Base-by-base conservation (phyloP, 2,329 filamentous ascomycete genomes). In the Pyricularia sp. region DNA sequence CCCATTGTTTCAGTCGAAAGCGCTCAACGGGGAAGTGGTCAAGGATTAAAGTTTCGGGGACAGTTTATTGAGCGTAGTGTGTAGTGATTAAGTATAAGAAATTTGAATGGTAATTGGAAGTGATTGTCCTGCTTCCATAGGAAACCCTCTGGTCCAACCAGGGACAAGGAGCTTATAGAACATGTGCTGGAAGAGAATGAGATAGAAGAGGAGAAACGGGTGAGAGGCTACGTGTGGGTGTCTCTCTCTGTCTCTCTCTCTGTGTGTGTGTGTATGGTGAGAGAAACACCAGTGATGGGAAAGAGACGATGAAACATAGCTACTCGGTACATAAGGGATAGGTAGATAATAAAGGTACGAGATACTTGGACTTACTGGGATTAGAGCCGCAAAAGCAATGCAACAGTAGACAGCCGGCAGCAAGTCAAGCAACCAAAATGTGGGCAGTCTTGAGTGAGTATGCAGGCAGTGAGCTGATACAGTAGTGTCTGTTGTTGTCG, bases 1-100 rank as follows among this genome's bases (percentile, higher is more conserved):
- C 82, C 82, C 83, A 86, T 86, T 71, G 68, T 74, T 69, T 77
- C 73, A 77, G 76, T 65, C 17, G 58, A 26, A 26, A 26, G n/a
- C 3, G 3, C 25, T 61, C 10, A 26, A 61, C 25, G 26, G 14
- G n/a, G 72, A n/a, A 28, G 61, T 33, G 42, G 25, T 23, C 42
- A 65, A 73, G 71, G 20, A 68, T 67, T 55, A 69, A 71, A 4
- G 5, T 50, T 50, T 50, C 11, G 17, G 17, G 42, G 12, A 20
- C 17, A 7, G 1, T 50, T 50, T n/a, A 3, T 50, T 9, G 3
- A 1, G 20, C 6, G 42, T 50, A 7, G 20, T 50, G 20, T n/a
- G 20, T 50, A 50, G 17, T 50, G 58, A 61, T 61, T 61, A 61
- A 12, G 58, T 61, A 26, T 25, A 61, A 61, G 11, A 61, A 26